Percentiles rank a stretch among this genome's conserved stretches.
These are phyloP conservation scores for Aphanomyces euteiches DNA, from an alignment of 352 stramenopile species.

Conservation along the genomic window DNA sequence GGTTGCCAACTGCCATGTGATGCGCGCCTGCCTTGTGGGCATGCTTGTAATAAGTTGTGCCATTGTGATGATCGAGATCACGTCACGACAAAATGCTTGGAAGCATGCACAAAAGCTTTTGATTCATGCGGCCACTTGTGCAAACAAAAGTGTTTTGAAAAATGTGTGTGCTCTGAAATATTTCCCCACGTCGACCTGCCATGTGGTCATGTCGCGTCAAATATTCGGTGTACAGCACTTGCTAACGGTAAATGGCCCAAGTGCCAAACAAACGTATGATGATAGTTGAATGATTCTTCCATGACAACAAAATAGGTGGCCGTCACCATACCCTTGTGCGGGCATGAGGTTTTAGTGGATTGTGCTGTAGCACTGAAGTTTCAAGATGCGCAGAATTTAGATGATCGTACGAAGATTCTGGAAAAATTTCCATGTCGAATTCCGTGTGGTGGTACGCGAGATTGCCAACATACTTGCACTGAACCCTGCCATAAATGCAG, in stretches of 20 bases:
- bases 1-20: slow-evolving; percentile 58
- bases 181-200: not conserved
- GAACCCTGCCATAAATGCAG: not conserved
- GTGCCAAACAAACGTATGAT: not conserved
- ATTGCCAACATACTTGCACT: too few relatives aligned
- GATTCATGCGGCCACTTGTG: slow-evolving; percentile 27
- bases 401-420: too few relatives aligned
- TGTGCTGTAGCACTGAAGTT: too few relatives aligned
- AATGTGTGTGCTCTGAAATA: slow-evolving; percentile 2
- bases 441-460: too few relatives aligned
- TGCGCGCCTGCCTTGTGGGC: slow-evolving; percentile 47
- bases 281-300: not conserved
- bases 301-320: not conserved
- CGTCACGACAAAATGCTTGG: slow-evolving; percentile 12
- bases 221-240: not conserved
- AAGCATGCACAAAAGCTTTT: slow-evolving; percentile 14
- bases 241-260: not conserved
- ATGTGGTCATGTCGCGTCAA: slow-evolving; percentile 16
- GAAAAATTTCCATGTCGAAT: too few relatives aligned
- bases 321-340: too few relatives aligned
- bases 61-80: slow-evolving; percentile 24
- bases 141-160: slow-evolving; percentile 1
- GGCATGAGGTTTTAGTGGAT: too few relatives aligned
- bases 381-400: too few relatives aligned
- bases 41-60: slow-evolving; percentile 38